Base-by-base conservation (phyloP, 345 rosid genomes). In the Murraya paniculata region DNA sequence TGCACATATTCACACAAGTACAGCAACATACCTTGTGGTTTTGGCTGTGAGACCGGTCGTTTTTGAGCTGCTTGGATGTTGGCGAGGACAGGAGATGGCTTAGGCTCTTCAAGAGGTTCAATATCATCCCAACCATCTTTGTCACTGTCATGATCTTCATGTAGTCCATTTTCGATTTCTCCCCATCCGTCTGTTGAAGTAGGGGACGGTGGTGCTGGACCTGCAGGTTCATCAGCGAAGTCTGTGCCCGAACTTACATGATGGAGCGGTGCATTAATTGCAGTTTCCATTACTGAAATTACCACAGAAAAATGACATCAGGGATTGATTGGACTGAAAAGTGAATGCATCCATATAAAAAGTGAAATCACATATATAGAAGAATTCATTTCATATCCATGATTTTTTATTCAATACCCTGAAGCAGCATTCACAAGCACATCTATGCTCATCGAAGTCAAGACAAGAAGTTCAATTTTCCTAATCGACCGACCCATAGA, bases 161-260 rank as follows among this genome's bases (percentile, higher is more conserved):
- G 73, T 83, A 94, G 84, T 79, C 98, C 99, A 70, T 92, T 91
- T 75, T 90, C 98, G 67, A 88, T 80, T 73, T 96, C 99, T 84
- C 99, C 99, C 99, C 99, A 96, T 39, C 99, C 99, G 83, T 96
- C 98, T 1, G 98, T 91, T 82, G 98, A 96, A 72, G 98, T 86
- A 28, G 99, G 99, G 53, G 98, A 96, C 33, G 67, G 82, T 58
- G 95, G 97, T 67, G 84, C 85, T 0, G 45, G 45, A 39, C 45
- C 45, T 39, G 45, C 45, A 0, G 95, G 95, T 82, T 81, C 94
- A 81, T 96, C 95, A 9, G 90, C 84, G 65, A 91, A 83, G 86
- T 92, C 98, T 9, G 85, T 82, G 90, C 87, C 82, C 19, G 94
- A 90, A 88, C 88, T 90, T 72, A 81, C 84, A 80, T 74, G 82